Conservation (phyloP, 305 asterid genomes). For the Fraxinus latifolia region DNA sequence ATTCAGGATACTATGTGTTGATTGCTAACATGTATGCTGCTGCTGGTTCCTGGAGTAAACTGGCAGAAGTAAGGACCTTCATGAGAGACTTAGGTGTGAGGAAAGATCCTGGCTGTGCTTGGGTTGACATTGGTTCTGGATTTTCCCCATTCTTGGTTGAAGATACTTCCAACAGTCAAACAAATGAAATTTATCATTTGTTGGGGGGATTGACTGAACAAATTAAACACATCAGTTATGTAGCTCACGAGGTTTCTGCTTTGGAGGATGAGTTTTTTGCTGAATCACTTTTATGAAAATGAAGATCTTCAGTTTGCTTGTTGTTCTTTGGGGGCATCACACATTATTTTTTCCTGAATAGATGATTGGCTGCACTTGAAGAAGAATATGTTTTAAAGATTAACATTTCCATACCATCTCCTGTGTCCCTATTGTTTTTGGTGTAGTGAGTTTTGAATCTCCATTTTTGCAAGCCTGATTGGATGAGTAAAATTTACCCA, state of each 20-base stretch:
- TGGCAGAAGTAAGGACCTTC: conserved; percentile 56
- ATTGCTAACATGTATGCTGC: conserved; percentile 87
- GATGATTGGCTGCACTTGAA: not conserved
- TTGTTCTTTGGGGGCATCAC: not conserved
- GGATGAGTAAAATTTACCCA: not conserved
- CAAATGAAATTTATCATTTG: conserved; percentile 42
- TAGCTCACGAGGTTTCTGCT: conserved; percentile 32
- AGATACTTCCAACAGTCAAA: conserved; percentile 48
- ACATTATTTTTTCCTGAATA: not conserved
- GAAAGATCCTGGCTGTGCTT: conserved; percentile 79
- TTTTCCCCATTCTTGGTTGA: conserved; percentile 60
- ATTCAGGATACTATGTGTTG: conserved; percentile 70
- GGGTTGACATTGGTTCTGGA: conserved; percentile 69
- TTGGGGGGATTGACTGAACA: conserved; percentile 48
- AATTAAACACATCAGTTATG: conserved; percentile 52
- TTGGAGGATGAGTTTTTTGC: conserved; percentile 34
- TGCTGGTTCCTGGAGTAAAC: conserved; percentile 68
- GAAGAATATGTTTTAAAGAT: not conserved
- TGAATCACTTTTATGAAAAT: conserved; percentile 14
- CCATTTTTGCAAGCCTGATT: not conserved
- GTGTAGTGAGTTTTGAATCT: not conserved
- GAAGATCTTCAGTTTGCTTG: not conserved
- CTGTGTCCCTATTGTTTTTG: not conserved
- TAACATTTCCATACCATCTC: not conserved
- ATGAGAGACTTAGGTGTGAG: conserved; percentile 79